These are phyloP conservation scores for Scedosporium apiospermum DNA, from an alignment of 2,329 filamentous ascomycete species.

Conservation along the genomic window DNA sequence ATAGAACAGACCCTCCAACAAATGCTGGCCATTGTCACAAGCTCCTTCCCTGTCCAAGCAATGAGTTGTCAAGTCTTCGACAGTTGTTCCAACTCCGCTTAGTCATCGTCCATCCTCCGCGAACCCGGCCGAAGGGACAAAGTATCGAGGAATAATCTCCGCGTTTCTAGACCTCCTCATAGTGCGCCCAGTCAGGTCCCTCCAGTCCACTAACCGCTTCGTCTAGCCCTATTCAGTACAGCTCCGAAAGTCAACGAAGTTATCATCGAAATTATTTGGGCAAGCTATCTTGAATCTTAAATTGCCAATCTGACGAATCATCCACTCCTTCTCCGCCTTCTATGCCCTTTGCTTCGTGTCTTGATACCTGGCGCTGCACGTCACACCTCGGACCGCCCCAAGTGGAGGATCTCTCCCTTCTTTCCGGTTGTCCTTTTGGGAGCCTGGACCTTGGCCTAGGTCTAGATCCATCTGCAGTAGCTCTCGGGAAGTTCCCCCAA, in stretches of 20 bases:
- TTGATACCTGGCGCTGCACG: neutral
- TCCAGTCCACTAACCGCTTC: neutral
- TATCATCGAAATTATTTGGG: no score
- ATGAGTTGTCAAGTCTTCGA: no score
- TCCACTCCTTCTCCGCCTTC: neutral
- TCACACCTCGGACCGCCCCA: neutral
- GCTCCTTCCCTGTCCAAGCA: no score
- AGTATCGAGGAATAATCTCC: neutral
- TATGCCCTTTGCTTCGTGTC: neutral
- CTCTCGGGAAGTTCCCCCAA: no score
- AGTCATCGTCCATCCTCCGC: neutral
- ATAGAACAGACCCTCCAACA: neutral
- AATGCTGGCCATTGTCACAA: neutral
- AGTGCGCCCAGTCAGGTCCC: neutral
- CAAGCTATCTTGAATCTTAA: no score
- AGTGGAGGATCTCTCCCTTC: neutral
- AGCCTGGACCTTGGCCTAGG: no score
- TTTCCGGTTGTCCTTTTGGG: no score
- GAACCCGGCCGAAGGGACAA: neutral
- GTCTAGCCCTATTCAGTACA: neutral
- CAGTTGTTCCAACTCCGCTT: neutral
- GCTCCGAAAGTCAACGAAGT: neutral
- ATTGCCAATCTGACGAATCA: no score
- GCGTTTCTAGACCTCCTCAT: neutral
- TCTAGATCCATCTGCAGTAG: no score